Evolutionary conservation across 495 filamentous ascomycete genomes (phyloP), one percentile per base, ranked within the genome.

Genomic region (Clohesyomyces aquaticus): DNA sequence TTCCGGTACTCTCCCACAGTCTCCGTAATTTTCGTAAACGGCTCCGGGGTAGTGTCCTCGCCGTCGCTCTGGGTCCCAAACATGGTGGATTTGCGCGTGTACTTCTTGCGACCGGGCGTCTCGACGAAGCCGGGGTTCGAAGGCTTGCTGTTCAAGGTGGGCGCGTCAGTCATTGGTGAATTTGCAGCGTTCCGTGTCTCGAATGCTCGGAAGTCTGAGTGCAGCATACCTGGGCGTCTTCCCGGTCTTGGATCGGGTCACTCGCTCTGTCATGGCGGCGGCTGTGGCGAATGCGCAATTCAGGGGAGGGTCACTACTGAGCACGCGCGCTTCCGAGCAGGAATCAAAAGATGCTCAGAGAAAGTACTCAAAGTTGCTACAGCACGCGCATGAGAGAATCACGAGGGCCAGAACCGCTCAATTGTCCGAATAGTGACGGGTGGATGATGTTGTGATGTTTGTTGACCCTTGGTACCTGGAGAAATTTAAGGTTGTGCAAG

Each of bases 71-170:
- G 66, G 11, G 55, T 26, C 63, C 29, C 52, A 10, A 56, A 43
- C 23, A 65, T 23, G 11, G 64, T 60, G 21, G 73, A 77, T 42
- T 74, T 76, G 53, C 73, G 74, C 22, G 61, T 65, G 50, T 71
- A 70, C 21, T 63, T 57, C 26, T 60, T 65, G 52, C 62, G 69
- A 43, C 74, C 75, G 16, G 77, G 77, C 2, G 77, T 78, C 53
- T 78, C 77, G 52, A 78, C 76, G 57, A 77, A 77, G 29, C 73
- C 75, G n/a, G 77, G 75, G 32, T 75, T 58, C n/a, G 38, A 53
- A 6, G 75, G 71, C 59, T 75, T 77, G 48, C 76, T 57, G 41
- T 23, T 14, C 53, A 47, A 41, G 26, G 29, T 23, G 26, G 21
- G 27, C 27, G 35, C 28, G 19, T 57, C 28, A 47, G 54, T 38